These are phyloP conservation scores for Exsudoporus frostii DNA, from an alignment of 768 basidiomycete genomes.

Conservation along the genomic window DNA sequence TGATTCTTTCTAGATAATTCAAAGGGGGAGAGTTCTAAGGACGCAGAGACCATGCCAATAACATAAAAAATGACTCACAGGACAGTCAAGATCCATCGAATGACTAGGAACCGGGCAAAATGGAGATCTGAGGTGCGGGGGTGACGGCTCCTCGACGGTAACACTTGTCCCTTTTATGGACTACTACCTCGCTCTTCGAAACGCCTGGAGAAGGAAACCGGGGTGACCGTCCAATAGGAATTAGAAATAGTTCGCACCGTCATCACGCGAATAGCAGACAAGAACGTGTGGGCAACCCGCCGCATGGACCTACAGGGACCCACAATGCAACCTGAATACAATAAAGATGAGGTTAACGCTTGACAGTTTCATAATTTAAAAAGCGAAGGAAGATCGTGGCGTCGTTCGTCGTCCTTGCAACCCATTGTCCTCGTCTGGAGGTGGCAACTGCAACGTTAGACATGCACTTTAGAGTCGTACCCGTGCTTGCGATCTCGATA, in stretches of 20 bases:
- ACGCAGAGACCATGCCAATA: not conserved
- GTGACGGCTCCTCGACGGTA: not conserved
- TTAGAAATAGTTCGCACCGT: constrained; percentile 9
- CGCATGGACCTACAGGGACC: constrained; percentile 26
- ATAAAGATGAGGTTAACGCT: constrained; percentile 2
- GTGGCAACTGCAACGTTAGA: not conserved
- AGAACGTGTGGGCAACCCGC: constrained; percentile 13
- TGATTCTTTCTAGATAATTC: constrained; percentile 6
- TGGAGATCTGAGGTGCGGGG: not conserved
- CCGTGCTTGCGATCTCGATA: not conserved
- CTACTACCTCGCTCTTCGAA: not conserved
- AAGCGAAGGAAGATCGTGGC: not conserved
- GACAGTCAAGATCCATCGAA: constrained; percentile 14
- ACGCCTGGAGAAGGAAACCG: not conserved
- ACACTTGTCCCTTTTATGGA: constrained; percentile 16
- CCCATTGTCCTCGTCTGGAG: constrained; percentile 7
- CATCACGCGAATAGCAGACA: constrained; percentile 8
- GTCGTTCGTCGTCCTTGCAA: constrained; percentile 5
- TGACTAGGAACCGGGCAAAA: not conserved
- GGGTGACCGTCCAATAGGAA: not conserved
- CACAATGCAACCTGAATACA: constrained; percentile 19
- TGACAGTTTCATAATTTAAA: not conserved
- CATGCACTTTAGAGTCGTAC: not conserved
- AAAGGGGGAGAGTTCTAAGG: not conserved
- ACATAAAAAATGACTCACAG: constrained; percentile 10